Conservation (phyloP, 495 filamentous ascomycete species). For the Aspergillus baeticus region DNA sequence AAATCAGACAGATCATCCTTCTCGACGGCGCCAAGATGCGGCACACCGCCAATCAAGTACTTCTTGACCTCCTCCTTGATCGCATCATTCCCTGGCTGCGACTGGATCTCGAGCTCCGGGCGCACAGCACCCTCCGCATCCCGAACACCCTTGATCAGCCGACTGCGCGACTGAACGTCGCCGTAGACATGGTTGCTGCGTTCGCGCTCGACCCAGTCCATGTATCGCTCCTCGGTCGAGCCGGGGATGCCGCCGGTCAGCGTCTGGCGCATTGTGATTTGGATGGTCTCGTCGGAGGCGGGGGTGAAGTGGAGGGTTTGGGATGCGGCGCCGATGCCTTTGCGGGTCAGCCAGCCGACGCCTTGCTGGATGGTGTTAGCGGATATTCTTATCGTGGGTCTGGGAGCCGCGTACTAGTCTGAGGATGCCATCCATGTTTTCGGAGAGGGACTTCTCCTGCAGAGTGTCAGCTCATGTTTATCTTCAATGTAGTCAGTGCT, state of each 20-base stretch:
- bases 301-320: conserved; percentile 10
- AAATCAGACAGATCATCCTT: neutral
- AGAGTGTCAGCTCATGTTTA: too few species aligned
- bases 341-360: conserved; percentile 15
- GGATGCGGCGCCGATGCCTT: conserved; percentile 11
- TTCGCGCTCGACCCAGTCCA: conserved; percentile 14
- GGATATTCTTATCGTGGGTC: neutral
- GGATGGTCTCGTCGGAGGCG: neutral
- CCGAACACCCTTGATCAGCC: conserved; percentile 1
- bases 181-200: conserved; percentile 18
- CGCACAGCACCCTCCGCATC: conserved; percentile 2
- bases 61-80: conserved; percentile 1
- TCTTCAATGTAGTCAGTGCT: neutral
- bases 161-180: conserved; percentile 3
- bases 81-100: neutral
- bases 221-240: conserved; percentile 12
- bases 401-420: conserved; percentile 4
- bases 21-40: neutral
- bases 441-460: conserved; percentile 7
- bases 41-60: neutral
- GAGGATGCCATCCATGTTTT: conserved; percentile 2
- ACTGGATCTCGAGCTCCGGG: conserved; percentile 2
- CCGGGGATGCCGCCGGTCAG: conserved; percentile 12
- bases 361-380: conserved; percentile 8
- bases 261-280: conserved; percentile 12